Conservation (phyloP, 331 rosid species). For the Prunus yedoensis region DNA sequence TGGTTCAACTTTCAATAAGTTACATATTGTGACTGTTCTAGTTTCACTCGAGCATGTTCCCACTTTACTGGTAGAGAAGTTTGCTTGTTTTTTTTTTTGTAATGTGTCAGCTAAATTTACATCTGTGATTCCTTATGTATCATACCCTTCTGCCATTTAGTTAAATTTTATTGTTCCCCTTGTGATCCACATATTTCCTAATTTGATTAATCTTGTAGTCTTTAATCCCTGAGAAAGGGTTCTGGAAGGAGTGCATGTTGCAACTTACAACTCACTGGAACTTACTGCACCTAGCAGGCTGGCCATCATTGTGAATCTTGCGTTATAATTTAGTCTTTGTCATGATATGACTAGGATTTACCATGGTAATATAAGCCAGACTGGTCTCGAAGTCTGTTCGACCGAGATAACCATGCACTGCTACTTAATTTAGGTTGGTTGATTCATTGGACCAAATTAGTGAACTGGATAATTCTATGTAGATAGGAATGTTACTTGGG, state of each 20-base stretch:
- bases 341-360: no score
- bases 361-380: no score
- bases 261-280: no score
- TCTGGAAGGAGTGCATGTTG: no score
- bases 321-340: no score
- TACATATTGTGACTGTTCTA: slow-evolving; percentile 38
- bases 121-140: slow-evolving; percentile 16
- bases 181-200: no score
- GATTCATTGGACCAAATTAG: not conserved
- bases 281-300: no score
- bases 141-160: slow-evolving; percentile 21
- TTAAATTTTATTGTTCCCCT: slow-evolving; percentile 8
- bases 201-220: no score
- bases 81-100: slow-evolving; percentile 25
- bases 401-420: not conserved
- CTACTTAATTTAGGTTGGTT: not conserved
- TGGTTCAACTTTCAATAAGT: slow-evolving; percentile 47
- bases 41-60: slow-evolving; percentile 25
- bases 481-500: not conserved
- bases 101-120: slow-evolving; percentile 12
- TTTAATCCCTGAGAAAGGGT: no score
- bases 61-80: slow-evolving; percentile 5
- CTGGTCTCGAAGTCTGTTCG: not conserved
- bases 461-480: not conserved
- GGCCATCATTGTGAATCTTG: no score